phyloP scores from a whole-genome alignment of 2,329 filamentous ascomycete genomes.

The Oidium heveae region DNA sequence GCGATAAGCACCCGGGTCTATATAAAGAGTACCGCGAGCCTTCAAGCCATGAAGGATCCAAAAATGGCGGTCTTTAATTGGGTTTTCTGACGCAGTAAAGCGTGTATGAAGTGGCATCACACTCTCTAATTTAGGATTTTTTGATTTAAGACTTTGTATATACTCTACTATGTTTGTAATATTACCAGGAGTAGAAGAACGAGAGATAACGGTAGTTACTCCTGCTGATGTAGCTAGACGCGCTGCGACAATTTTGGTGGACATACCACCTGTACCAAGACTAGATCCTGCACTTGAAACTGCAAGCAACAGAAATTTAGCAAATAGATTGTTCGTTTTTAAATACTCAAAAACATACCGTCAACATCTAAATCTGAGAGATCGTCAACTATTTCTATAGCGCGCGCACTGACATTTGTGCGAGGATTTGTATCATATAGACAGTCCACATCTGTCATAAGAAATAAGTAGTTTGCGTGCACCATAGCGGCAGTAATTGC shows the following conservation, averaged over 20 bases:
- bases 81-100: constrained; percentile 62
- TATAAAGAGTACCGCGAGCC: constrained; percentile 75
- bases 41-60: constrained; percentile 86
- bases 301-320: constrained; percentile 10
- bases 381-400: constrained; percentile 82
- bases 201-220: constrained; percentile 86
- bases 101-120: constrained; percentile 60
- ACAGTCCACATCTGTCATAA: constrained; percentile 98
- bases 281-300: constrained; percentile 75
- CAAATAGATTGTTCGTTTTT: not conserved
- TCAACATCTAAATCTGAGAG: constrained; percentile 64
- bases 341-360: constrained; percentile 18
- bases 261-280: constrained; percentile 88
- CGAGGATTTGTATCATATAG: constrained; percentile 91
- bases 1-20: constrained; percentile 67
- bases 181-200: constrained; percentile 80
- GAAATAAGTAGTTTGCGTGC: constrained; percentile 81
- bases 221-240: constrained; percentile 79
- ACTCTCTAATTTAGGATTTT: not conserved
- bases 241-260: constrained; percentile 87
- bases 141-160: constrained; percentile 33
- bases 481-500: constrained; percentile 96
- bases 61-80: constrained; percentile 83
- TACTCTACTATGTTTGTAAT: constrained; percentile 69
- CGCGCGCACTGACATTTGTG: constrained; percentile 56